A percentile compares a stretch with the other conserved stretches of the same genome.
These are phyloP conservation scores for Rhizopogon vulgaris DNA, from an alignment of 768 basidiomycete genomes.

Conservation along the genomic window DNA sequence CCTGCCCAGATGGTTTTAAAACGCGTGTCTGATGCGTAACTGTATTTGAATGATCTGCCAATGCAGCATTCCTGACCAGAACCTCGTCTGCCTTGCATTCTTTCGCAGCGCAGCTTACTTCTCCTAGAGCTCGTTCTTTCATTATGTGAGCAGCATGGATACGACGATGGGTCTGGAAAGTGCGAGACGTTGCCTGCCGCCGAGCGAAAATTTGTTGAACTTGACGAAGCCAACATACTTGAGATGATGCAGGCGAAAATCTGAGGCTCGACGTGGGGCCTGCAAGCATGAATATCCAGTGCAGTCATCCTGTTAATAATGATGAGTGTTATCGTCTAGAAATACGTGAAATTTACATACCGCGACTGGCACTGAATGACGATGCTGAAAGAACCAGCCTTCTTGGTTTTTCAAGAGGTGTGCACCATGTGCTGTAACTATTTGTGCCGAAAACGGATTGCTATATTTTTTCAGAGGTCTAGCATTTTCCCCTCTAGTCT, in stretches of 20 bases:
- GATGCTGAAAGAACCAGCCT: constrained; percentile 6
- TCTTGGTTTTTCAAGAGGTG: no score
- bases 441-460: background rate
- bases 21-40: background rate
- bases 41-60: background rate
- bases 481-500: background rate
- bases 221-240: constrained; percentile 23
- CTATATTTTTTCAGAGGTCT: background rate
- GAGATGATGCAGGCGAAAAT: constrained; percentile 30
- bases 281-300: constrained; percentile 70
- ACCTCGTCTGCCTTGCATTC: background rate
- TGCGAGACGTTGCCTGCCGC: constrained; percentile 5
- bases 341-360: constrained; percentile 24
- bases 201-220: constrained; percentile 7
- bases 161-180: constrained; percentile 1
- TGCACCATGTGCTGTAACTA: no score
- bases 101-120: constrained; percentile 1
- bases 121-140: background rate
- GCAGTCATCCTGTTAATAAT: constrained; percentile 58
- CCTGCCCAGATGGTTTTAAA: background rate
- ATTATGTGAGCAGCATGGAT: constrained; percentile 1
- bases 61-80: background rate
- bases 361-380: constrained; percentile 35
- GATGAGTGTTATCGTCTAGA: constrained; percentile 5
- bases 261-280: constrained; percentile 72